Evolutionary conservation across 2,329 filamentous ascomycete genomes (phyloP).

Genomic region (Zymoseptoria brevis): DNA sequence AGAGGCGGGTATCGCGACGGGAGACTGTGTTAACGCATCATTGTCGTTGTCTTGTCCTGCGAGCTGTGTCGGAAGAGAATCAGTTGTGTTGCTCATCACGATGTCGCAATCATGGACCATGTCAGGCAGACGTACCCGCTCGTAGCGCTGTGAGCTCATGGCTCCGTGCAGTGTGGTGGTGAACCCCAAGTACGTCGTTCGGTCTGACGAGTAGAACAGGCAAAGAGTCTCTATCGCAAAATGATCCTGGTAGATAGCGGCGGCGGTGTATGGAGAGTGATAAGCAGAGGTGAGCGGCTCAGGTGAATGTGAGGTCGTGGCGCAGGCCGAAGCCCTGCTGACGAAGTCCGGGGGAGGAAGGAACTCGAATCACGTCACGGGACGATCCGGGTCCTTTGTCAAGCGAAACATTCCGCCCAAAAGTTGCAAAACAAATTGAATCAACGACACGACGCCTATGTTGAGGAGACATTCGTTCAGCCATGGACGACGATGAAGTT

Average conservation of each 20-base stretch:
- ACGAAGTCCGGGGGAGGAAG: constrained; percentile 1
- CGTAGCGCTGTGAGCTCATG: constrained; percentile 43
- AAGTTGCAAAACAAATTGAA: background rate
- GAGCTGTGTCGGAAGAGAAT: constrained; percentile 15
- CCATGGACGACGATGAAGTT: constrained; percentile 19
- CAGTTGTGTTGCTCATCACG: background rate
- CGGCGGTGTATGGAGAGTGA: background rate
- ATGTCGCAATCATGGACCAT: constrained; percentile 4
- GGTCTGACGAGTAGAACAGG: background rate
- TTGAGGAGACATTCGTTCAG: background rate
- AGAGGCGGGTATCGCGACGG: constrained; percentile 38
- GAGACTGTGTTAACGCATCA: constrained; percentile 27
- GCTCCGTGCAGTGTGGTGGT: constrained; percentile 14
- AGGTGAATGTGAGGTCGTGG: background rate
- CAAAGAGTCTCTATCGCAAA: background rate
- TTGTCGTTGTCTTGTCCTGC: constrained; percentile 39
- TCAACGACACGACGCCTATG: background rate
- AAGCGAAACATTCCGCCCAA: background rate
- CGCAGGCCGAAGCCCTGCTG: background rate
- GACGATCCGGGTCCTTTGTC: background rate
- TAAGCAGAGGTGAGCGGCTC: background rate
- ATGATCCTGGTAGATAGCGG: background rate
- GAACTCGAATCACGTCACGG: background rate
- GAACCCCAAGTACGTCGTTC: background rate
- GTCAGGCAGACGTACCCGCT: constrained; percentile 34